Evolutionary conservation across 176 grass and related monocot species (phyloP).

Genomic region (Aegilops bicornis): DNA sequence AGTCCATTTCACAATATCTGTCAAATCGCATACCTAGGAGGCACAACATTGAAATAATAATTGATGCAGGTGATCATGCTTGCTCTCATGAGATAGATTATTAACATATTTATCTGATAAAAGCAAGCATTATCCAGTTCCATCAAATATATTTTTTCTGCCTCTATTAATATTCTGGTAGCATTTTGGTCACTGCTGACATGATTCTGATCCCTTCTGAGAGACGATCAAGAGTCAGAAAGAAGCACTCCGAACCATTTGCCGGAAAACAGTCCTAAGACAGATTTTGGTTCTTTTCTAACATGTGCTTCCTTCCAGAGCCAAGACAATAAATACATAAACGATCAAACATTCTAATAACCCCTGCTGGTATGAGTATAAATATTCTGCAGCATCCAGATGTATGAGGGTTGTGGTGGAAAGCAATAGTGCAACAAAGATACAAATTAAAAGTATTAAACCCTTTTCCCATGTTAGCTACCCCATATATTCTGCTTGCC

Average conservation of each 20-base stretch:
- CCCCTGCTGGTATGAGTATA: neutral
- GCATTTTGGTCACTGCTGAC: neutral
- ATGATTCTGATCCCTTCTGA: neutral
- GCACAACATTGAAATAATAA: neutral
- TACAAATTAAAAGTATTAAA: neutral
- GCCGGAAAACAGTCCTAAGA: neutral
- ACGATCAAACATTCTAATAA: conserved; percentile 3
- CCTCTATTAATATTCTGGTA: neutral
- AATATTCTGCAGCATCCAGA: neutral
- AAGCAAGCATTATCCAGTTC: neutral
- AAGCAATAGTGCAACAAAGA: neutral
- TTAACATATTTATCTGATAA: neutral
- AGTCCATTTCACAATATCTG: neutral
- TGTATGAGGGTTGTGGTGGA: neutral
- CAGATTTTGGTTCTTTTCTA: neutral
- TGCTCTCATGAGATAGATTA: neutral
- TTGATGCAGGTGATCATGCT: neutral
- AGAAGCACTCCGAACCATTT: neutral
- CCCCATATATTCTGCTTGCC: neutral
- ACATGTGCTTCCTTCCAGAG: neutral
- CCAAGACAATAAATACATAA: neutral
- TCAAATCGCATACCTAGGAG: neutral
- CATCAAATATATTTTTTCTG: neutral
- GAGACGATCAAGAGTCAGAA: conserved; percentile 4
- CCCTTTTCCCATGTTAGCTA: neutral